Base-by-base conservation (phyloP, 225 moss, liverwort and hornwort genomes). In the Climacium dendroides region DNA sequence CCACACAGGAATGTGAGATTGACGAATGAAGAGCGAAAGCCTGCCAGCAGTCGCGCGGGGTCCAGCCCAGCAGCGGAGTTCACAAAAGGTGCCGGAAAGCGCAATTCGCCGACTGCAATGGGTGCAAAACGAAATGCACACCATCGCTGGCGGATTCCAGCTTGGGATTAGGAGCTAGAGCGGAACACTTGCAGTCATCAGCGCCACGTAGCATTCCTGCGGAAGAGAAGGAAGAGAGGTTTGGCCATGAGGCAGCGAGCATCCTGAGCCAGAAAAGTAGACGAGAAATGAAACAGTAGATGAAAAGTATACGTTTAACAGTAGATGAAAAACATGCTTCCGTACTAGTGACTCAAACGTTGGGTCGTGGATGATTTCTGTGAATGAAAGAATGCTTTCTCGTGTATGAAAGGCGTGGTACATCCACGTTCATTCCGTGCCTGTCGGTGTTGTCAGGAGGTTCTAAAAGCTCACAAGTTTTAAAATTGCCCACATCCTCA, bases 71-170 rank as follows among this genome's bases (percentile, higher is more conserved):
- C 67, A 73, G 65, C 67, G 73, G 3, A 79, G 67, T 57, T 63
- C 90, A 81, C 77, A 77, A 1, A 78, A 61, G 6, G 80, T 41
- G 30, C 58, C 53, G 34, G 83, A 86, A 35, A 86, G 37, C n/a
- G 80, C 88, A 63, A 88, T 64, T 58, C 83, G 76, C 62, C 84
- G 69, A 80, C 86, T 80, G 90, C 88, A 90, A 64, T 81, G 64
- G 26, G 57, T 65, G 86, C 86, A 64, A 11, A 83, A 81, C 81
- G 86, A 84, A 84, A 81, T 81, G 78, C 88, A 92, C 92, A 92
- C 88, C 92, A 92, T 92, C 64, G 86, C 88, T 78, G 60, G 47
- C 71, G 39, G 54, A 26, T 19, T 50, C 65, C 79, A 60, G 12
- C 59, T 74, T 80, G 24, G 60, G 15, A 69, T 55, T 24, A 35